Percentiles rank a stretch among this genome's conserved stretches.
phyloP scores from a whole-genome alignment of 1,139 yeast species.

The Debaryomyces nepalensis region DNA sequence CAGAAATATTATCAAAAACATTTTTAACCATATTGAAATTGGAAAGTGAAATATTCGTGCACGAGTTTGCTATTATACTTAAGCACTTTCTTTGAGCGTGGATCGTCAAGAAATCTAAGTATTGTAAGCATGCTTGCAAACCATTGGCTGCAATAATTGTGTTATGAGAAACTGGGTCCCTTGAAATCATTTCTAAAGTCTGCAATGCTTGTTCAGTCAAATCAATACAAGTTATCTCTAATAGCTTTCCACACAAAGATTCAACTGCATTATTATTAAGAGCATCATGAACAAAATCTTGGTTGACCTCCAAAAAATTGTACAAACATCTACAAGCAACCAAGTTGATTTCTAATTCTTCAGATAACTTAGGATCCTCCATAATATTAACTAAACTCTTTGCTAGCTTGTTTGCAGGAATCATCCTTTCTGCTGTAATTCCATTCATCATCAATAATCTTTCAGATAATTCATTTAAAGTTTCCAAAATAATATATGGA shows the following conservation, averaged over 20 bases:
- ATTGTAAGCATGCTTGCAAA: constrained; percentile 68
- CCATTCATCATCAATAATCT: constrained; percentile 71
- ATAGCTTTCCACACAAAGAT: constrained; percentile 65
- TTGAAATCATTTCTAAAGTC: constrained; percentile 70
- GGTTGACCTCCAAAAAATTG: constrained; percentile 78
- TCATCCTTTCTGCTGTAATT: constrained; percentile 60
- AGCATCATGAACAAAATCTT: constrained; percentile 66
- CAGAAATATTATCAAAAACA: constrained; percentile 64
- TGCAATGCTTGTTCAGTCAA: constrained; percentile 88
- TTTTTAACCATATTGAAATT: constrained; percentile 56
- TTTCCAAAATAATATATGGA: constrained; percentile 55
- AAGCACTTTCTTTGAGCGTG: constrained; percentile 90
- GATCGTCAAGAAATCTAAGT: constrained; percentile 84
- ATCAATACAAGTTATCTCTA: constrained; percentile 84
- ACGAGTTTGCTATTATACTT: constrained; percentile 76
- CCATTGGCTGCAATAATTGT: constrained; percentile 64
- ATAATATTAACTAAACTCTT: constrained; percentile 62
- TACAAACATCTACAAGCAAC: constrained; percentile 86
- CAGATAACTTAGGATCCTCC: constrained; percentile 59
- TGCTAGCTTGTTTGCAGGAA: constrained; percentile 66
- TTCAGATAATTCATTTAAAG: constrained; percentile 66
- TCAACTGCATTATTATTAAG: constrained; percentile 71
- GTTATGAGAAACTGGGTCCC: constrained; percentile 54
- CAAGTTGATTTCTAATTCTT: constrained; percentile 77
- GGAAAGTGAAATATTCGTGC: constrained; percentile 50